phyloP scores from a whole-genome alignment of 495 filamentous ascomycete genomes.

The Friedmanniomyces endolithicus region DNA sequence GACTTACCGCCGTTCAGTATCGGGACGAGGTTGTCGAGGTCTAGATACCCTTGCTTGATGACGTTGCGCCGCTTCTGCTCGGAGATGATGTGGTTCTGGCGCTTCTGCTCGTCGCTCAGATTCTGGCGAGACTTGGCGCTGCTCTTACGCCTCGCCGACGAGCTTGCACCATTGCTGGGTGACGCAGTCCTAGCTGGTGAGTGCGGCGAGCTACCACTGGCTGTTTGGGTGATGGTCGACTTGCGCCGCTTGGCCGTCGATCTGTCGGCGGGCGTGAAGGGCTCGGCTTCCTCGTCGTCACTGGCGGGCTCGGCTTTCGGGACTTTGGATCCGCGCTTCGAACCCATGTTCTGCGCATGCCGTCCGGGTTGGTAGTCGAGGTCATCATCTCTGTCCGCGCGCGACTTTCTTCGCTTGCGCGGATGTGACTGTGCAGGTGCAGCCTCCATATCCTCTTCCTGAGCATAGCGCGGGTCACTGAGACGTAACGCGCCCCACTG shows the following conservation, averaged over 20 bases:
- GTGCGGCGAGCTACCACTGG: neutral
- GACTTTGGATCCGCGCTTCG: neutral
- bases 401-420: constrained; percentile 5
- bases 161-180: neutral
- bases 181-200: neutral
- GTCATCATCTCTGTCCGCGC: neutral
- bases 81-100: constrained; percentile 76
- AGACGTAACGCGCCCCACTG: neutral
- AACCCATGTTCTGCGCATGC: neutral
- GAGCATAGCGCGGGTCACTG: neutral
- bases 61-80: constrained; percentile 74
- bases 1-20: constrained; percentile 44
- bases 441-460: neutral
- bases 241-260: neutral
- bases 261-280: neutral
- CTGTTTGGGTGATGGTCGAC: neutral
- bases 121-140: constrained; percentile 47
- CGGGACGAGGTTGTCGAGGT: constrained; percentile 59
- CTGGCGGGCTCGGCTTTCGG: neutral
- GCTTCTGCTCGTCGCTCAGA: constrained; percentile 70
- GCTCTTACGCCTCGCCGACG: neutral
- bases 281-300: neutral
- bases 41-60: constrained; percentile 66
- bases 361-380: neutral
- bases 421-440: neutral